Conservation (phyloP, 768 basidiomycete genomes). For the Boletus vinaceobasis region DNA sequence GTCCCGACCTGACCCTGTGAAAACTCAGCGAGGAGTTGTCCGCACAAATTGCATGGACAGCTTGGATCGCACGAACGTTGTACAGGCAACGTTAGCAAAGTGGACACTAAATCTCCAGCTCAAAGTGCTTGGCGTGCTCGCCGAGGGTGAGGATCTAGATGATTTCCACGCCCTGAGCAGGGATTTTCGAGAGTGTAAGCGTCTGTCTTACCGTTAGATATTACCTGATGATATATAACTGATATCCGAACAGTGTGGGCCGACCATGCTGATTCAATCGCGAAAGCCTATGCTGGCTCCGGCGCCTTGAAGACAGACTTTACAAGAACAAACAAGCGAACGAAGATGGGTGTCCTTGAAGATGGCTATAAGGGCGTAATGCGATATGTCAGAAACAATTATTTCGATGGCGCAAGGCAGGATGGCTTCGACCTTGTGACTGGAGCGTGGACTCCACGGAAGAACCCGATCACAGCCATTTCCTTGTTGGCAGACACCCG, state of each 20-base stretch:
- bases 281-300: constrained; percentile 89
- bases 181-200: constrained; percentile 86
- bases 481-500: constrained; percentile 75
- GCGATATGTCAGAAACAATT: constrained; percentile 94
- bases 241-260: constrained; percentile 76
- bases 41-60: constrained; percentile 99
- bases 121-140: constrained; percentile 65
- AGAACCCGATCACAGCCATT: constrained; percentile 63
- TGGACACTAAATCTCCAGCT: constrained; percentile 81
- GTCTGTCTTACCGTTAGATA: background rate
- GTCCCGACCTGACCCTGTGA: constrained; percentile 42
- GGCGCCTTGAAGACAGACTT: constrained; percentile 97
- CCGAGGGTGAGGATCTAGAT: constrained; percentile 69
- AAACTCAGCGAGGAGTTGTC: constrained; percentile 71
- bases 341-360: constrained; percentile 71
- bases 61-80: constrained; percentile 94
- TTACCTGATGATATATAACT: constrained; percentile 4
- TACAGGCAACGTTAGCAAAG: constrained; percentile 87
- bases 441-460: constrained; percentile 84
- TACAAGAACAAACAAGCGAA: constrained; percentile 89
- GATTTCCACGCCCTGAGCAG: constrained; percentile 75
- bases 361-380: constrained; percentile 82
- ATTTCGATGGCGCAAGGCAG: constrained; percentile 89
- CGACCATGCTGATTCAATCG: constrained; percentile 89
- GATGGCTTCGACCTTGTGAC: constrained; percentile 95